Base-by-base conservation (phyloP, 768 basidiomycete genomes). In the Tricholoma matsutake region DNA sequence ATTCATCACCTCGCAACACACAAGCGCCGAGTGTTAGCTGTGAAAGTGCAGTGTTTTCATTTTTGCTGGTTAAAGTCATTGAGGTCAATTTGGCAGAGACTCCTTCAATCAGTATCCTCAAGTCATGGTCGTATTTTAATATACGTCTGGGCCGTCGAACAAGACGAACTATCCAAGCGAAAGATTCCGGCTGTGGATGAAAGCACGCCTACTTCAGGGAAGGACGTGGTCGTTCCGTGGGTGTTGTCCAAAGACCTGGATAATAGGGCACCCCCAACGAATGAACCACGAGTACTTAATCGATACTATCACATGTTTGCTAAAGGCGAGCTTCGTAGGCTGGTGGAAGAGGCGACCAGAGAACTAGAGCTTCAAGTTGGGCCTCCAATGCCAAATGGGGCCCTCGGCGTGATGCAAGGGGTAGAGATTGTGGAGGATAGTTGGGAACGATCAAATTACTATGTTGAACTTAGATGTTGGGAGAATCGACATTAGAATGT, bases 291-390 rank as follows among this genome's bases (percentile, higher is more conserved):
- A 63, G 79, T 90, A 3, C 91, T 86, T 76, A 87, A 94, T 69
- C 83, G 97, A 58, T 99, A 97, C 71, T 99, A 99, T 71, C 97
- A 99, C 72, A 91, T 99, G 83, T 99, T 98, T 70, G 82, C 85
- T 0, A 77, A 84, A 45, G 91, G 88, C 18, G 97, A 99, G 73
- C 81, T 99, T 53, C 63, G 69, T 16, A 72, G 72, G 11, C 80
- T 97, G 9, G 84, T 90, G 5, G 58, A 63, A 7, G 78, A 83
- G 34, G 94, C 95, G 0, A 89, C 89, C 3, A 62, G 68, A 29
- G 83, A 76, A 22, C 71, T 93, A 61, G 82, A 77, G 0, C 69
- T 94, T 28, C 62, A 72, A 4, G 76, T 94, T 31, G 84, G 86
- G 5, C 59, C 73, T 3, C 68, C 68, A 35, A 39, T 34, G 5